These are phyloP conservation scores for Phytophthora quininea DNA, from an alignment of 352 stramenopile genomes.

Conservation along the genomic window DNA sequence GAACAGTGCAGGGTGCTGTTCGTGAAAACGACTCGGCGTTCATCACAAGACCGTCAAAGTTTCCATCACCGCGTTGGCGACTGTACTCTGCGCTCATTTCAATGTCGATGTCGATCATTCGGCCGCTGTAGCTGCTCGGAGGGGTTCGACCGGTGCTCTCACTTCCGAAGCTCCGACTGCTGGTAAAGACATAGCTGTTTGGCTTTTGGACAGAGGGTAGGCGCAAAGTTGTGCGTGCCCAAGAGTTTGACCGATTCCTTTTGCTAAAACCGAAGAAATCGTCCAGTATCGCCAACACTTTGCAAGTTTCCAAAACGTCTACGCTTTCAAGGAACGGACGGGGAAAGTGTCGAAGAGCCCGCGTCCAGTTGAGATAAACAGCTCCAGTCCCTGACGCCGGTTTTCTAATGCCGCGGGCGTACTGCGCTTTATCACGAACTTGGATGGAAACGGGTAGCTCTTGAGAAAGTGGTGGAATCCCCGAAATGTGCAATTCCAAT, in stretches of 20 bases:
- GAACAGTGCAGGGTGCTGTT: neutral
- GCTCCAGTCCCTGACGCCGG: conserved; percentile 52
- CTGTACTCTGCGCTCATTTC: conserved; percentile 9
- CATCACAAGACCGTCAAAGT: neutral
- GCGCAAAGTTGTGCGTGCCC: conserved; percentile 12
- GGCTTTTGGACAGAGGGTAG: conserved; percentile 8
- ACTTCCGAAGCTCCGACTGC: conserved; percentile 20
- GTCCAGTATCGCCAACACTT: conserved; percentile 47
- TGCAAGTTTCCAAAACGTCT: conserved; percentile 45
- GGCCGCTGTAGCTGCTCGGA: conserved; percentile 7
- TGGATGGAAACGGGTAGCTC: conserved; percentile 59
- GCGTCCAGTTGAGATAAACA: conserved; percentile 50
- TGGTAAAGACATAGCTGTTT: conserved; percentile 15
- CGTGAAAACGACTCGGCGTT: too few species aligned
- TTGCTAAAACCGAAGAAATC: conserved; percentile 52
- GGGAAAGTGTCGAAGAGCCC: conserved; percentile 62
- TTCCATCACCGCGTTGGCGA: neutral
- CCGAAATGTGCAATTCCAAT: conserved; percentile 55
- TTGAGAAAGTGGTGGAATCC: conserved; percentile 55
- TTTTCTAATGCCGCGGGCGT: conserved; percentile 40
- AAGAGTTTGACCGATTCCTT: conserved; percentile 29
- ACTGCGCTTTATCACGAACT: conserved; percentile 53
- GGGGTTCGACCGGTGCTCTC: conserved; percentile 24
- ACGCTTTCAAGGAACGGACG: conserved; percentile 51
- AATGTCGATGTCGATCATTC: conserved; percentile 18